Evolutionary conservation across 2,329 filamentous ascomycete species (phyloP), one percentile per base, ranked within the genome.

Genomic region (Fusarium sp.): DNA sequence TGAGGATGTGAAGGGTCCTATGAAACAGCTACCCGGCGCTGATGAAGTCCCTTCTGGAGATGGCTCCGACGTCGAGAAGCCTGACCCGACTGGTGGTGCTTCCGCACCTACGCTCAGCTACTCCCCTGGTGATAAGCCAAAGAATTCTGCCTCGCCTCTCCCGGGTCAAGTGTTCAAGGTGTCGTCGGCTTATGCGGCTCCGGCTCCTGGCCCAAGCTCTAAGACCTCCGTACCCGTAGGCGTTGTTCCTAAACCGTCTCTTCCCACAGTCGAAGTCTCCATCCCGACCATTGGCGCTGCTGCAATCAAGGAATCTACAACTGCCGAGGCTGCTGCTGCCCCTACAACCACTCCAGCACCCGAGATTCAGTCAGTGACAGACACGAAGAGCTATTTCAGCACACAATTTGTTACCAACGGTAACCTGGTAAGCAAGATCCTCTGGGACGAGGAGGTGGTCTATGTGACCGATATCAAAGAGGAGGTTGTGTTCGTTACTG

Each of bases 21-120:
- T 87, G 53, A 76, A 82, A 14, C 81, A 83, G 41, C 85, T 97
- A 20, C 93, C 93, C 7, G 92, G 93, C 41, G 84, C 86, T 59
- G 78, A 88, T 20, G 63, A 76, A 8, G 82, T 91, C 60, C 72
- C 72, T 46, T 73, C 67, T 49, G 75, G 59, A 29, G 74, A 76
- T 25, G 73, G 72, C 27, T 65, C 68, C 15, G 65, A 54, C 18
- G 54, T 45, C 27, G 66, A 60, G 46, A 50, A 50, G n/a, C 56
- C 67, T 20, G 55, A 45, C 9, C 42, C 69, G 3, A 50, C 68
- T 10, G 27, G 54, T 18, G 37, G 51, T 29, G 42, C 56, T 42
- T 53, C 67, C 13, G 54, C 51, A 31, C 67, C 73, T 10, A 75
- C 72, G 6, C 74, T 80, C 51, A 76, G 73, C 41, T 82, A 83